Evolutionary conservation across 1,284 basidiomycete species (phyloP).

Genomic region (Moesziomyces sp.): DNA sequence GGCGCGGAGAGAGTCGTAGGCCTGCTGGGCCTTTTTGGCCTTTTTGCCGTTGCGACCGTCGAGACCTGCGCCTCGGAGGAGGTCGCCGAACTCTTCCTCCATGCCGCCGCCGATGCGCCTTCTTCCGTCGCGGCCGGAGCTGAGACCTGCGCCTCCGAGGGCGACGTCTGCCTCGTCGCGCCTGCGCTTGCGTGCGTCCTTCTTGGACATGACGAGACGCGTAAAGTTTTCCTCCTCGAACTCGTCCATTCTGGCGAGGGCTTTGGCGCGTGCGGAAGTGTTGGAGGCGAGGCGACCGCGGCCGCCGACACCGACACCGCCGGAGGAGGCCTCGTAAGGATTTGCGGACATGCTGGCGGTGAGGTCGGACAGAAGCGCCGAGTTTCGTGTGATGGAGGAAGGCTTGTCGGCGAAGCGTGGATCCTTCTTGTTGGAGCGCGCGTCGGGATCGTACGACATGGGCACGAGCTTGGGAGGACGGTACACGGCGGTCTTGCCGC

Average conservation of each 20-base stretch:
- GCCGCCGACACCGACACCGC: constrained; percentile 58
- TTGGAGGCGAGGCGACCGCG: constrained; percentile 41
- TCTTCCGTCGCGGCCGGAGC: constrained; percentile 46
- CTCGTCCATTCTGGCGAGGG: constrained; percentile 83
- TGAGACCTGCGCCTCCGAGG: constrained; percentile 74
- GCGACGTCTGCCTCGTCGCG: constrained; percentile 92
- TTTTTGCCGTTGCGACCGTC: constrained; percentile 48
- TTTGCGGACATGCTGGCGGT: constrained; percentile 62
- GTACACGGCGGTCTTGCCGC: constrained; percentile 74
- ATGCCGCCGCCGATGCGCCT: constrained; percentile 63
- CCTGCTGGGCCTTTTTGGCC: constrained; percentile 44
- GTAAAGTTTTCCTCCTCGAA: constrained; percentile 98
- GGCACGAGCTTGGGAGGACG: constrained; percentile 91
- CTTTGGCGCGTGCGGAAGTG: constrained; percentile 75
- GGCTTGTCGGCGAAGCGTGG: constrained; percentile 60
- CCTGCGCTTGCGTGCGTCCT: constrained; percentile 80
- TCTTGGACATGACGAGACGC: constrained; percentile 89
- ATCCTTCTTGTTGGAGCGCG: constrained; percentile 70
- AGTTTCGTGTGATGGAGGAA: constrained; percentile 49
- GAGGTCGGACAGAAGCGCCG: constrained; percentile 62
- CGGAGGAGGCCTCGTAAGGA: constrained; percentile 61
- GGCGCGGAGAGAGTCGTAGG: constrained; percentile 35
- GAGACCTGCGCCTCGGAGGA: constrained; percentile 52
- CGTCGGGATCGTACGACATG: constrained; percentile 82
- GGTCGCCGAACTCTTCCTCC: constrained; percentile 66